Base-by-base conservation (phyloP, 164 flowering plant genomes). In the Vitis rotundifolia region DNA sequence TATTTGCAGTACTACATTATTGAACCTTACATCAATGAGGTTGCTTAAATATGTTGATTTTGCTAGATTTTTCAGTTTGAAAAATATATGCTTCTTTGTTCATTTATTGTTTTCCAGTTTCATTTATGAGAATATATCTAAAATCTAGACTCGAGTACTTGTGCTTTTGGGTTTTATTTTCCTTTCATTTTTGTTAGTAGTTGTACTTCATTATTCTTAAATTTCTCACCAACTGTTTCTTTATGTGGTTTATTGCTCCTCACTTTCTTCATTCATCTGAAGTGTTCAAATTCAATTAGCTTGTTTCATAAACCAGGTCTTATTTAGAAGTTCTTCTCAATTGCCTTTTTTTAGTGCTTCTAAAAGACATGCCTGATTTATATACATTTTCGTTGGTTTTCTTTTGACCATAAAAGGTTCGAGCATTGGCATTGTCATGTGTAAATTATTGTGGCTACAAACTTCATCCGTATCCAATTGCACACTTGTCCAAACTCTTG, bases 381-480 rank as follows among this genome's bases (percentile, higher is more conserved):
- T 31, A 31, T 31, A 31, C 44, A 31, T 31, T 31, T 31, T 31
- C 2, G 44, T 31, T 31, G 5, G 6, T 31, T 48, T 19, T 57
- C 37, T 10, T 14, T 63, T 28, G 10, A 54, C 12, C 59, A 22
- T 68, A 56, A 66, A 26, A 94, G 97, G 83, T 90, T 61, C 88
- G 95, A 37, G 78, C 83, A 37, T 62, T 73, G 60, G 94, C 89
- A 11, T 26, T 31, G n/a, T n/a, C n/a, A n/a, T n/a, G n/a, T 70
- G 78, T 94, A 71, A 87, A 90, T 77, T 31, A 79, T 70, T 76
- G 88, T 49, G 87, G 95, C 53, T 94, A 92, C 88, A 92, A 88
- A 84, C 95, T 88, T 78, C 88, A 88, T 68, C 98, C 97, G 7
- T 89, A 84, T 72, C 94, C 97, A 9, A 61, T 91, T 59, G 63